These are phyloP conservation scores for Candida sanyiensis DNA, from an alignment of 805 yeast genomes.

Conservation along the genomic window DNA sequence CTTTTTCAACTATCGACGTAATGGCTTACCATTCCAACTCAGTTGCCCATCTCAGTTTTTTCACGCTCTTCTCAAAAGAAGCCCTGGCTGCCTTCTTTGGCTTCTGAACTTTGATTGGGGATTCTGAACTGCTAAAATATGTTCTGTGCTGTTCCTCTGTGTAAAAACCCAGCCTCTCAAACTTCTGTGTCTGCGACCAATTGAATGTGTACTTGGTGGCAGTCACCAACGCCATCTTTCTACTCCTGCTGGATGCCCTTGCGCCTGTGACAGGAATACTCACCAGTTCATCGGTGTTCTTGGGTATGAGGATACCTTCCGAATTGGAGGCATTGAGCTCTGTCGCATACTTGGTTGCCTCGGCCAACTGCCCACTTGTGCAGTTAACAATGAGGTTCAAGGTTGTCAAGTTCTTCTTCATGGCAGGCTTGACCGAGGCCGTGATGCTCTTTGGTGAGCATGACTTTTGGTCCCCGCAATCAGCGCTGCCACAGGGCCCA, in stretches of 20 bases:
- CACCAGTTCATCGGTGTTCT: constrained; percentile 48
- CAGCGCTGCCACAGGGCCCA: no score
- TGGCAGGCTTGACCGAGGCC: constrained; percentile 11
- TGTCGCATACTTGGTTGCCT: constrained; percentile 66
- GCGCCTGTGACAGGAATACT: constrained; percentile 40
- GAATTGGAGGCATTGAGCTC: constrained; percentile 59
- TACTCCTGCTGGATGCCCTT: constrained; percentile 14
- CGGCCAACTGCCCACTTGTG: constrained; percentile 52
- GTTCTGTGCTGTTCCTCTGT: constrained; percentile 16
- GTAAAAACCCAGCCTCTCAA: constrained; percentile 19
- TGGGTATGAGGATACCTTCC: constrained; percentile 59
- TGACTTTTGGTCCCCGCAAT: background rate
- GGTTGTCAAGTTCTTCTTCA: constrained; percentile 9
- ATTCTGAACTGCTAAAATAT: constrained; percentile 10
- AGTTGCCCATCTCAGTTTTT: constrained; percentile 21
- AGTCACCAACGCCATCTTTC: constrained; percentile 17
- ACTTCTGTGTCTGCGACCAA: background rate
- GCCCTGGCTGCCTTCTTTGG: constrained; percentile 7
- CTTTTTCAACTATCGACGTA: no score
- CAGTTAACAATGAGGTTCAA: constrained; percentile 52
- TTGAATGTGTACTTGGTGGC: constrained; percentile 12
- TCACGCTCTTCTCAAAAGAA: constrained; percentile 6
- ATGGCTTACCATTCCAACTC: constrained; percentile 20
- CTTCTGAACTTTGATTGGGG: constrained; percentile 14
- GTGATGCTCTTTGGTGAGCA: constrained; percentile 20